Evolutionary conservation across 306 rosid genomes (phyloP).

Genomic region (Glycyrrhiza uralensis): DNA sequence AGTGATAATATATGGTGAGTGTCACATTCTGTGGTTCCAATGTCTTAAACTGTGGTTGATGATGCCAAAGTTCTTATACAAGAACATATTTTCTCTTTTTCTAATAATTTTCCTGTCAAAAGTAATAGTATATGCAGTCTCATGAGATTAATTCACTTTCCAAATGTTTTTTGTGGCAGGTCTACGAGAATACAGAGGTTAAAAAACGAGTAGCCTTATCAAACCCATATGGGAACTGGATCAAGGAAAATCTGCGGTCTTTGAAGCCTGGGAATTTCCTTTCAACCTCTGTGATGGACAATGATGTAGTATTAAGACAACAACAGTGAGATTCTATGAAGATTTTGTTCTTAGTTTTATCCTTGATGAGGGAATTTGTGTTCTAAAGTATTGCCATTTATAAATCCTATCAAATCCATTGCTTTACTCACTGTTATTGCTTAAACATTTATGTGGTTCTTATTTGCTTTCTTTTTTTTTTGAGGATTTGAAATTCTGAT

Average conservation of each 20-base stretch:
- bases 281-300: conserved; percentile 71
- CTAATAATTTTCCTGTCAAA: not conserved
- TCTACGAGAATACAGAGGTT: conserved; percentile 93
- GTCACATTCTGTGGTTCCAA: not conserved
- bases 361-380: conserved; percentile 16
- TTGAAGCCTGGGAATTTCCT: conserved; percentile 75
- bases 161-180: conserved; percentile 54
- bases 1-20: not conserved
- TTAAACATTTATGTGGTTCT: conserved; percentile 1
- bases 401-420: conserved; percentile 15
- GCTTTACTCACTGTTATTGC: conserved; percentile 13
- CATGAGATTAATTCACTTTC: conserved; percentile 15
- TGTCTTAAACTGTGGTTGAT: conserved; percentile 19
- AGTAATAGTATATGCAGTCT: not conserved
- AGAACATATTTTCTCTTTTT: not conserved
- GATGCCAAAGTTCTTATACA: not conserved
- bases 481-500: conserved; percentile 8
- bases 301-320: conserved; percentile 70
- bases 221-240: conserved; percentile 89
- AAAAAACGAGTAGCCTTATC: conserved; percentile 86
- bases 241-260: conserved; percentile 73
- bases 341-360: conserved; percentile 10
- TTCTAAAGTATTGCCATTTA: not conserved
- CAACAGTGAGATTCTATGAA: conserved; percentile 85
- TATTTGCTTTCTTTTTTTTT: conserved; percentile 7